Evolutionary conservation across 2,329 filamentous ascomycete species (phyloP).

Genomic region (Colletotrichum cereale): DNA sequence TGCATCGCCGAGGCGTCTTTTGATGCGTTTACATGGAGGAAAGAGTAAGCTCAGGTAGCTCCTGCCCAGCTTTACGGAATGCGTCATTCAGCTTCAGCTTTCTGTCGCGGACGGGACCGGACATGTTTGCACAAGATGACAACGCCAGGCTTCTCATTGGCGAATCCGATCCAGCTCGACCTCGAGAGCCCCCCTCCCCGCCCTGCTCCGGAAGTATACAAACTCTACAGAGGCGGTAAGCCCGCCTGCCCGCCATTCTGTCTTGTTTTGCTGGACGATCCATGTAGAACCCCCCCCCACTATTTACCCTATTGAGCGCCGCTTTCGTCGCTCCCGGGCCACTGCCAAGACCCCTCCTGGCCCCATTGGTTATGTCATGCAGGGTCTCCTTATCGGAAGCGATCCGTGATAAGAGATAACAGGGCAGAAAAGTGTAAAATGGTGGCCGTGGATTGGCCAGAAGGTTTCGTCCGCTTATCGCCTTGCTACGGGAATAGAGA

Average conservation of each 20-base stretch:
- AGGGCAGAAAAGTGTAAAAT: not conserved
- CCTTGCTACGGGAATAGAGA: too few relatives aligned
- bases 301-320: constrained; percentile 9
- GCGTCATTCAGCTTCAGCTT: not conserved
- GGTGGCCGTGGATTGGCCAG: not conserved
- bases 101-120: not conserved
- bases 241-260: not conserved
- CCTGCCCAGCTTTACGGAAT: not conserved
- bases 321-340: not conserved
- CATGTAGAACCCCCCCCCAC: constrained; percentile 17
- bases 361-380: constrained; percentile 38
- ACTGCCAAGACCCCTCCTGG: constrained; percentile 17
- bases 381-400: constrained; percentile 34
- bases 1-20: not conserved
- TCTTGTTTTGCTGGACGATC: constrained; percentile 28
- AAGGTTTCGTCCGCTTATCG: not conserved
- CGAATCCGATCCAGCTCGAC: constrained; percentile 15
- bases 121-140: constrained; percentile 21
- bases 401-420: constrained; percentile 38
- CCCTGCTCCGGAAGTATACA: not conserved
- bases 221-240: constrained; percentile 14
- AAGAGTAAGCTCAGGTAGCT: too few relatives aligned
- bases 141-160: constrained; percentile 26
- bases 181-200: not conserved
- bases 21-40: not conserved